Conservation (phyloP, 164 flowering plant species). For the Cinnamomum micranthum region DNA sequence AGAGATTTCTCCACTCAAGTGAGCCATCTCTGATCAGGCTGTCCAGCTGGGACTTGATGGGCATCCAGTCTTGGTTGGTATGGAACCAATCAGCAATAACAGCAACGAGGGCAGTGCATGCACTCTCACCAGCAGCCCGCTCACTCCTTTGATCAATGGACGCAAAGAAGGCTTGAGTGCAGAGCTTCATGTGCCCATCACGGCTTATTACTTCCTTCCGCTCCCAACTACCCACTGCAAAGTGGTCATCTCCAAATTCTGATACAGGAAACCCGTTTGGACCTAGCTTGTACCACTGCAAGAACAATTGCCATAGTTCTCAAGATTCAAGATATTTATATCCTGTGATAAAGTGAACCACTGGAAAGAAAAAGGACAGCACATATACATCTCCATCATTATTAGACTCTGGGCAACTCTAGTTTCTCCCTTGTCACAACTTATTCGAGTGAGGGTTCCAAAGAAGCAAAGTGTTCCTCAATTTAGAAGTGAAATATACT, state of each 20-base stretch:
- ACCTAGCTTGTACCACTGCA: conserved; percentile 66
- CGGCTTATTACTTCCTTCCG: conserved; percentile 79
- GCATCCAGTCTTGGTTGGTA: conserved; percentile 57
- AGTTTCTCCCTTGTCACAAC: no score
- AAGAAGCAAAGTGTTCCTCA: no score
- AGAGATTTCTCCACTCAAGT: conserved; percentile 87
- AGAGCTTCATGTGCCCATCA: conserved; percentile 88
- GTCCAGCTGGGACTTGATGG: conserved; percentile 88
- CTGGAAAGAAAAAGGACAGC: no score
- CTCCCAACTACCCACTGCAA: conserved; percentile 92
- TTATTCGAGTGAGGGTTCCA: no score
- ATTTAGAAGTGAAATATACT: no score
- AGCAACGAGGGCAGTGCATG: conserved; percentile 96
- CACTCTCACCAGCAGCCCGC: conserved; percentile 95
- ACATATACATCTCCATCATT: no score
- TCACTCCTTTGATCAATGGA: conserved; percentile 95
- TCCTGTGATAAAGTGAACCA: no score
- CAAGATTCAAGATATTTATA: no score
- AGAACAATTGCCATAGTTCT: not conserved
- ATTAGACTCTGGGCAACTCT: no score
- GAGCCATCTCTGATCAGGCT: conserved; percentile 89
- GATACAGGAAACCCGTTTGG: conserved; percentile 64
- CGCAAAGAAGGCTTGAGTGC: conserved; percentile 79
- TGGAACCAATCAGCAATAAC: conserved; percentile 97
- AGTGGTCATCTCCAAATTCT: conserved; percentile 86